Percentiles rank a stretch among this genome's conserved stretches.
Evolutionary conservation across 306 rosid species (phyloP).

Genomic region (Sphenostylis stenocarpa): DNA sequence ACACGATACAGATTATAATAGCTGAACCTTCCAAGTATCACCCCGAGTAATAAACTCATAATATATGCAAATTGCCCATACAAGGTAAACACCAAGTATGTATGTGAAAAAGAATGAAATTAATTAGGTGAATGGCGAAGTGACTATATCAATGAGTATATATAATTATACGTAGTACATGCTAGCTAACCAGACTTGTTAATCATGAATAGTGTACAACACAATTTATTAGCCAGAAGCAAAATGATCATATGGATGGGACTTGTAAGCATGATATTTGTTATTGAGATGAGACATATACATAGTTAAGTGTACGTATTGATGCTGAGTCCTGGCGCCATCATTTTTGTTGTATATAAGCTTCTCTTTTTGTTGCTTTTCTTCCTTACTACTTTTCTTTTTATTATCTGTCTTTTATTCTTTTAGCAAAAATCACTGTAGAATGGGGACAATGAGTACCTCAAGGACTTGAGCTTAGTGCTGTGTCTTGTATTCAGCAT

Average conservation of each 20-base stretch:
- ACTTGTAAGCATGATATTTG: conserved; percentile 46
- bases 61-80: not conserved
- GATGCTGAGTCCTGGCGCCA: conserved; percentile 18
- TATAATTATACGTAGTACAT: conserved; percentile 23
- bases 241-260: conserved; percentile 39
- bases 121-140: not conserved
- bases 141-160: not conserved
- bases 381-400: conserved; percentile 29
- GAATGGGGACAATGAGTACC: conserved; percentile 55
- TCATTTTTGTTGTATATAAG: conserved; percentile 28
- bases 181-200: not conserved
- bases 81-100: not conserved
- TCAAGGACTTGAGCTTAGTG: conserved; percentile 54
- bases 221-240: conserved; percentile 20
- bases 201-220: not conserved
- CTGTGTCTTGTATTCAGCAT: conserved; percentile 80
- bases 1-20: not conserved
- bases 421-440: conserved; percentile 19
- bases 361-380: conserved; percentile 39
- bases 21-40: not conserved
- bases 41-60: not conserved
- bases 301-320: not conserved
- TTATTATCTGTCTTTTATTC: conserved; percentile 37
- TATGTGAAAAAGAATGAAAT: not conserved
- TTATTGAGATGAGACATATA: conserved; percentile 29